Evolutionary conservation across 192 early-diverging fungal species (phyloP).

Genomic region (Geosiphon pyriformis): DNA sequence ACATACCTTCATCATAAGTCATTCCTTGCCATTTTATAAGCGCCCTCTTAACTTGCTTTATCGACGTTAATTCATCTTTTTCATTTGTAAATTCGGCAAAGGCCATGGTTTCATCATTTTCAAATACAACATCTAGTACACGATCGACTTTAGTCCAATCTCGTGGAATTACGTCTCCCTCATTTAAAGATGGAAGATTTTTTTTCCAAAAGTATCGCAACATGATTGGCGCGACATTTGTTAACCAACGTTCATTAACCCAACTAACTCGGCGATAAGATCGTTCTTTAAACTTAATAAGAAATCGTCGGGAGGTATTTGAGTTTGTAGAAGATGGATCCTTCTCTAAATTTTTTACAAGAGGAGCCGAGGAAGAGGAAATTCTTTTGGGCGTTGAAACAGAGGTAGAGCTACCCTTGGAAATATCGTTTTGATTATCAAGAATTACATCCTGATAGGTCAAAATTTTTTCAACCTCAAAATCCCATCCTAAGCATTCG

Average conservation of each 20-base stretch:
- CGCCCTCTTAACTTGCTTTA: conserved; percentile 43
- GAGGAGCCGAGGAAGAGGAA: neutral
- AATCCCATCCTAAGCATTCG: conserved; percentile 35
- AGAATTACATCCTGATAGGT: conserved; percentile 18
- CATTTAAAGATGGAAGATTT: conserved; percentile 12
- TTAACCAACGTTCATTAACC: conserved; percentile 45
- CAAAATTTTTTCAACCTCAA: conserved; percentile 31
- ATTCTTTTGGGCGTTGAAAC: conserved; percentile 6
- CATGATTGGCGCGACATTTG: conserved; percentile 22
- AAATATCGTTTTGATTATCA: neutral
- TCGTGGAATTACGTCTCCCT: conserved; percentile 26
- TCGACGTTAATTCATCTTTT: conserved; percentile 27
- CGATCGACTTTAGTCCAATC: conserved; percentile 40
- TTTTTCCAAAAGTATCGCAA: conserved; percentile 31
- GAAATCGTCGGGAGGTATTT: conserved; percentile 26
- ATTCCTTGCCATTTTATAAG: conserved; percentile 64
- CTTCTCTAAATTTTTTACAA: neutral
- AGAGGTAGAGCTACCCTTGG: conserved; percentile 18
- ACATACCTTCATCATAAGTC: conserved; percentile 45
- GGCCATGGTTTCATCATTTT: conserved; percentile 12
- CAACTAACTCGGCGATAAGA: conserved; percentile 47
- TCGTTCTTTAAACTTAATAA: conserved; percentile 43
- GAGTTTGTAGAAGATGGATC: neutral
- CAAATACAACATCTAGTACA: conserved; percentile 36
- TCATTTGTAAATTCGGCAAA: conserved; percentile 21